phyloP scores from a whole-genome alignment of 176 grass and related monocot genomes.

The Hsuehochloa calcarea region DNA sequence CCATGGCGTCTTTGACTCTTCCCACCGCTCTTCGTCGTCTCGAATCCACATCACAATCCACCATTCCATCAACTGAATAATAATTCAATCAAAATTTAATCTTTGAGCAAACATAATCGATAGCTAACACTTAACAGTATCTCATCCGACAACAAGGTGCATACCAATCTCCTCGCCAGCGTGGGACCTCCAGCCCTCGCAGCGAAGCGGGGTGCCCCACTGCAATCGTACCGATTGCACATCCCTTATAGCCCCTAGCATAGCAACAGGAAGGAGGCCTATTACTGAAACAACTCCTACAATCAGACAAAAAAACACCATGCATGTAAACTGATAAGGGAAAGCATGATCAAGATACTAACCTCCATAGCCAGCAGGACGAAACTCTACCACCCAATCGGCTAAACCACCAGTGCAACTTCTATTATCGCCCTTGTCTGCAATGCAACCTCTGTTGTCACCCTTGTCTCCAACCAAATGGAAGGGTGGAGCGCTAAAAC shows the following conservation, averaged over 20 bases:
- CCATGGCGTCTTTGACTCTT: slow-evolving; percentile 73
- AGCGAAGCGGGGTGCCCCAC: slow-evolving; percentile 76
- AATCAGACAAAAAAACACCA: no score
- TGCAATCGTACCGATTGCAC: not conserved
- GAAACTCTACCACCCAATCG: no score
- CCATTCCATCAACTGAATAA: slow-evolving; percentile 74
- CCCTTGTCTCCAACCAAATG: no score
- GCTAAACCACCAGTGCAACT: no score
- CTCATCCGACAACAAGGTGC: not conserved
- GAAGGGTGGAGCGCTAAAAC: no score
- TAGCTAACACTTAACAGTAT: not conserved
- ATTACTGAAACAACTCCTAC: no score
- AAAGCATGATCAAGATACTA: no score
- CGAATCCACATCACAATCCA: slow-evolving; percentile 92
- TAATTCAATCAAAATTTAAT: slow-evolving; percentile 30
- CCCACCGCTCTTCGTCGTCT: slow-evolving; percentile 50
- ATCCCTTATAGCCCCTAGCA: fast-evolving
- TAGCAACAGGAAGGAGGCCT: no score
- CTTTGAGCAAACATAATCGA: not conserved
- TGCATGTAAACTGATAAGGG: no score
- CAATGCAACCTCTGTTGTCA: no score
- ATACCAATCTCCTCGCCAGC: slow-evolving; percentile 81
- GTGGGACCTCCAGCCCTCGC: slow-evolving; percentile 80
- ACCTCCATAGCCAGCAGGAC: no score
- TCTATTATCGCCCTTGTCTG: no score